A percentile compares a stretch with the other conserved stretches of the same genome.
phyloP scores from a whole-genome alignment of 2,329 filamentous ascomycete species.

The Blastomyces emzantsi region DNA sequence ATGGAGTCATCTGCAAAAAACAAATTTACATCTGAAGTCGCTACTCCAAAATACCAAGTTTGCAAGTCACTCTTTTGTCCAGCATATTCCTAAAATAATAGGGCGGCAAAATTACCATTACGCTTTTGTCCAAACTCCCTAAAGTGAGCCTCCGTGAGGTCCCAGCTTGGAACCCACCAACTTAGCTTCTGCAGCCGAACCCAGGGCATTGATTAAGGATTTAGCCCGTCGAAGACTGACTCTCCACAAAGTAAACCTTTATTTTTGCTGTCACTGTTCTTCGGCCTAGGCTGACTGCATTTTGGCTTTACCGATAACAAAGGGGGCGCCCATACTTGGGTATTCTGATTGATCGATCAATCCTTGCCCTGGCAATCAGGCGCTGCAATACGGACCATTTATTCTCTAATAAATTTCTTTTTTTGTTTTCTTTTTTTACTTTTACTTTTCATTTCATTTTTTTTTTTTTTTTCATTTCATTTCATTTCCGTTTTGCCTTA shows the following conservation, averaged over 20 bases:
- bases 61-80: not conserved
- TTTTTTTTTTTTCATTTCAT: not conserved
- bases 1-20: not conserved
- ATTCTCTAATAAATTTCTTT: not conserved
- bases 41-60: slow-evolving; percentile 8
- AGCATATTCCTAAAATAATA: slow-evolving; percentile 1
- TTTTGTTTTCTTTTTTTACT: not conserved
- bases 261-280: not conserved
- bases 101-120: slow-evolving; percentile 1
- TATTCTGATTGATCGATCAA: not conserved
- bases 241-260: not conserved
- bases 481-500: not conserved
- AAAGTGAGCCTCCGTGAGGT: not conserved
- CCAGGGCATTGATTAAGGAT: not conserved
- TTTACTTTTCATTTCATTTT: not conserved
- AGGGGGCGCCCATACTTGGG: not conserved
- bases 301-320: slow-evolving; percentile 1
- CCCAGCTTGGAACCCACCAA: slow-evolving; percentile 2
- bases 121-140: not conserved
- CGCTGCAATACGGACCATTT: not conserved
- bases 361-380: slow-evolving; percentile 3
- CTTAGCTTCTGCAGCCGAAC: slow-evolving; percentile 5
- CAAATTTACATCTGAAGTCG: not conserved
- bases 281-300: slow-evolving; percentile 1
- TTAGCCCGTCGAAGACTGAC: not conserved